phyloP scores from a whole-genome alignment of 371 early-diverging fungal species.

The Conidiobolus incongruus region DNA sequence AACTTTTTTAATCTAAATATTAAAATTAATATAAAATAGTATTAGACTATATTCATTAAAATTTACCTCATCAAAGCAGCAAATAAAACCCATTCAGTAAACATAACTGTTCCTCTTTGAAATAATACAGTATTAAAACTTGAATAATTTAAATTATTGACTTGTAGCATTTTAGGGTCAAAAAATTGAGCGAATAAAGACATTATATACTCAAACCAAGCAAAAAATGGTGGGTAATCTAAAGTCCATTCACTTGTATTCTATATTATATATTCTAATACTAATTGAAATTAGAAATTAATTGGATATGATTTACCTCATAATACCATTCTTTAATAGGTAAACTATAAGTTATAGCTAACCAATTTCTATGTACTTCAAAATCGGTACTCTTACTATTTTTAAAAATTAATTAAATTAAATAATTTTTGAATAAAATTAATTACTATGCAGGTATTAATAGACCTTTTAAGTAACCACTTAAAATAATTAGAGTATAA shows the following conservation, averaged over 20 bases:
- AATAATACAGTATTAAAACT: slow-evolving; percentile 45
- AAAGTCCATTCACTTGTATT: slow-evolving; percentile 86
- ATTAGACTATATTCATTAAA: no score
- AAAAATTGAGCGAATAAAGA: slow-evolving; percentile 29
- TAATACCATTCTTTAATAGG: slow-evolving; percentile 73
- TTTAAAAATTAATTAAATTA: no score
- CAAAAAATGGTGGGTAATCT: slow-evolving; percentile 96
- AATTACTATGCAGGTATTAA: no score
- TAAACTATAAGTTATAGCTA: slow-evolving; percentile 74
- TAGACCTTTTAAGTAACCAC: no score
- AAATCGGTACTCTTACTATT: slow-evolving; percentile 84
- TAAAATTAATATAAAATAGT: no score
- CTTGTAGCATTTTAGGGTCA: slow-evolving; percentile 55
- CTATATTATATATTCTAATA: not conserved
- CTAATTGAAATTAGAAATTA: not conserved
- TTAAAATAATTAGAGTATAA: no score
- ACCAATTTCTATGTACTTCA: slow-evolving; percentile 97
- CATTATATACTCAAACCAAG: slow-evolving; percentile 76
- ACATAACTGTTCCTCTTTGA: slow-evolving; percentile 64
- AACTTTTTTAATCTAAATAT: no score
- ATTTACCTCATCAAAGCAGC: slow-evolving; percentile 35
- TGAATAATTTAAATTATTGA: slow-evolving; percentile 42
- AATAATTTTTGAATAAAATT: no score
- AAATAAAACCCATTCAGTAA: slow-evolving; percentile 54
- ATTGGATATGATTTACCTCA: slow-evolving; percentile 28